Percentiles rank a stretch among this genome's conserved stretches.
Conservation (phyloP, 2,329 filamentous ascomycete genomes). For the Phyllosticta capitalensis region DNA sequence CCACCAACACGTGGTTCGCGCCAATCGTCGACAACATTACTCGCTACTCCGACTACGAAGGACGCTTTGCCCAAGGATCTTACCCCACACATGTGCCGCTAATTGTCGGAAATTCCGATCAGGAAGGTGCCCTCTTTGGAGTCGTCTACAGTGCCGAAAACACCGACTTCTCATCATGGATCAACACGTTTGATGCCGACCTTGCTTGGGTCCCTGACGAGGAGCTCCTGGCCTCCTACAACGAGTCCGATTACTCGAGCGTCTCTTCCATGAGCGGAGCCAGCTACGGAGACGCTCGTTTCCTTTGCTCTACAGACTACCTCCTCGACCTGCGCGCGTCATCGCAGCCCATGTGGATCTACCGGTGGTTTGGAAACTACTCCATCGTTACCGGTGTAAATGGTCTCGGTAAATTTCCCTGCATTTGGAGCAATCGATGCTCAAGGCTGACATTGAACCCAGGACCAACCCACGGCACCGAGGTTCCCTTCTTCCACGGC, state of each 20-base stretch:
- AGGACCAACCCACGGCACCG: conserved; percentile 31
- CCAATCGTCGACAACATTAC: conserved; percentile 13
- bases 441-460: not conserved
- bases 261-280: conserved; percentile 34
- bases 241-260: conserved; percentile 26
- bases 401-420: not conserved
- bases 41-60: conserved; percentile 15
- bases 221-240: conserved; percentile 26
- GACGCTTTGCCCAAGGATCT: conserved; percentile 18
- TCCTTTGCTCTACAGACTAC: conserved; percentile 31
- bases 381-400: conserved; percentile 26
- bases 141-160: conserved; percentile 19
- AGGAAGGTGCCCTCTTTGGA: conserved; percentile 20
- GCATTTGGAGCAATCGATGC: conserved; percentile 14
- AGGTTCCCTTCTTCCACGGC: conserved; percentile 39
- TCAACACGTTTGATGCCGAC: conserved; percentile 36
- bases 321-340: conserved; percentile 31
- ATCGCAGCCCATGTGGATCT: conserved; percentile 33
- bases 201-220: conserved; percentile 29
- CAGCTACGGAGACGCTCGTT: conserved; percentile 38
- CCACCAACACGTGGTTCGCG: conserved; percentile 12
- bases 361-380: conserved; percentile 36
- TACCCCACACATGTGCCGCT: conserved; percentile 15
- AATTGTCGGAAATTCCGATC: conserved; percentile 20
- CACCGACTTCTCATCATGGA: conserved; percentile 33